Base-by-base conservation (phyloP, 1,139 yeast genomes). In the Kluyveromyces sp. region DNA sequence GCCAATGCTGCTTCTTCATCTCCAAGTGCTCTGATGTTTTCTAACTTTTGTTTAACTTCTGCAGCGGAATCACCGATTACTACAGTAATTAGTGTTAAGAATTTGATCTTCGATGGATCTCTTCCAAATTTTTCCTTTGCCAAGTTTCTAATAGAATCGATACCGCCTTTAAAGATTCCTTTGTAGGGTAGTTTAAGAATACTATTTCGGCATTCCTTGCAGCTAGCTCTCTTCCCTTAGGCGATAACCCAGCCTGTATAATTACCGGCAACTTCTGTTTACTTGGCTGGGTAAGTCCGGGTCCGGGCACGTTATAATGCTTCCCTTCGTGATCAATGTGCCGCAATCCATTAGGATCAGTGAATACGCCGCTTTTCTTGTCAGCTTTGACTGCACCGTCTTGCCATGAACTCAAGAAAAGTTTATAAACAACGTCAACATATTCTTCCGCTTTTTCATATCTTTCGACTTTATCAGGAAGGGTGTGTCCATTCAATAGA, bases 171-270 rank as follows among this genome's bases (percentile, higher is more conserved):
- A 60, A 39, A 15, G 45, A 47, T 34, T 51, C 53, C 15, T 64
- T 58, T 21, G 64, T 59, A 15, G 51, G 42, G 37, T 60, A 59
- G 21, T 67, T 63, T 27, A 72, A 58, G 55, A 73, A 73, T 28
- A 72, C 71, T 8, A 67, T 63, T 52, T 73, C 77, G 6, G 73
- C 77, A 54, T 71, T 69, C 50, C 67, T 68, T 26, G 78, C 77
- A 34, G 75, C 77, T 52, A 70, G 65, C 4, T 66, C 66, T 42
- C 63, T 64, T 30, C 78, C 78, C 34, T 68, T 67, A 35, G 66
- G 61, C 3, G 77, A 72, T n/a, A 75, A 65, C 33, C 78, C 78
- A 2, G 78, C 78, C 54, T 73, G 78, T 41, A 73, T 64, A 44
- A 73, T 63, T 25, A 72, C 68, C 3, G 77, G 77, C 25, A 72